phyloP scores from a whole-genome alignment of 192 early-diverging fungal genomes.

The Coemansia asiatica region DNA sequence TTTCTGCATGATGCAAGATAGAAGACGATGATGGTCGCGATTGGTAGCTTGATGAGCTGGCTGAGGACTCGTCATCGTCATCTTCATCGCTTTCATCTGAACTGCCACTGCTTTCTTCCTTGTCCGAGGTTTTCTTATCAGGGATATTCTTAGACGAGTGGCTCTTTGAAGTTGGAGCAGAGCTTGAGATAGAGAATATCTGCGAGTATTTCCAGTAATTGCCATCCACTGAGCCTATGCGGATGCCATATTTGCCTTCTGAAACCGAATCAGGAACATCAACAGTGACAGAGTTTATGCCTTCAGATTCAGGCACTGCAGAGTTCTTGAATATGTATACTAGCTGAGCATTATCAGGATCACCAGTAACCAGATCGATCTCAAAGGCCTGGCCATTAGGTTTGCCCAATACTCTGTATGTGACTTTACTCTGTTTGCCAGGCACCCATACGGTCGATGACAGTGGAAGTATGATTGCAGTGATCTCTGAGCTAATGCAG shows the following conservation, averaged over 20 bases:
- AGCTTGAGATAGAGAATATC: slow-evolving; percentile 18
- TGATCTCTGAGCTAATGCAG: slow-evolving; percentile 7
- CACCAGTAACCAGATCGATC: slow-evolving; percentile 29
- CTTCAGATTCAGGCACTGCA: slow-evolving; percentile 10
- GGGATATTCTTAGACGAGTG: too few species aligned
- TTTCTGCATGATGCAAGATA: too few species aligned
- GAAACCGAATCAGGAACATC: slow-evolving; percentile 19
- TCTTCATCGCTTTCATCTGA: too few species aligned
- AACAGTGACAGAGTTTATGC: slow-evolving; percentile 30
- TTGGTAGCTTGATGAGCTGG: too few species aligned
- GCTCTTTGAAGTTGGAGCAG: too few species aligned
- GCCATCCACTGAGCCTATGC: slow-evolving; percentile 13
- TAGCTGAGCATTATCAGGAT: slow-evolving; percentile 30
- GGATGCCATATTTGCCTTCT: slow-evolving; percentile 18
- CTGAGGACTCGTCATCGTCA: too few species aligned
- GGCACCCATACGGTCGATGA: slow-evolving; percentile 20
- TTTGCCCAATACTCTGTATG: slow-evolving; percentile 18
- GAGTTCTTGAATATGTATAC: slow-evolving; percentile 23
- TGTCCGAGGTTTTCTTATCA: not conserved
- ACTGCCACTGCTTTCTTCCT: too few species aligned
- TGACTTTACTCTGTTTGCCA: slow-evolving; percentile 10
- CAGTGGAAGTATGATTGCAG: slow-evolving; percentile 19
- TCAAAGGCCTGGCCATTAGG: slow-evolving; percentile 20
- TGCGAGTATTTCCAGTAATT: slow-evolving; percentile 24
- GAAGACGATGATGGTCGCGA: too few species aligned